Base-by-base conservation (phyloP, 1,284 basidiomycete species). In the Rhodotorula glutinis region DNA sequence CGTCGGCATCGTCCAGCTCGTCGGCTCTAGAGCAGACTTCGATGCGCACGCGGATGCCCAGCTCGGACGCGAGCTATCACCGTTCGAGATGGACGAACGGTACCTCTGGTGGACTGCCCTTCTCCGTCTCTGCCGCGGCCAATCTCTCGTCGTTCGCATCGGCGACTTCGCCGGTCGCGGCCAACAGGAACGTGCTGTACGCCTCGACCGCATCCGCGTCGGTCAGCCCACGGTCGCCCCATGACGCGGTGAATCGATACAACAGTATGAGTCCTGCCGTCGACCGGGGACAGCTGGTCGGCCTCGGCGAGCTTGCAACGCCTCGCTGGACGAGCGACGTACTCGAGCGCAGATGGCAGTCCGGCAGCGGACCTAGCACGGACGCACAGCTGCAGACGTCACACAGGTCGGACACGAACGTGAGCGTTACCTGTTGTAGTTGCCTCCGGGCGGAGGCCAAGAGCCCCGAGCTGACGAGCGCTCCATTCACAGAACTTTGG, bases 251-350 rank as follows among this genome's bases (percentile, higher is more conserved):
- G 27, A 41, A 9, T 13, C 58, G 49, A 41, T 19, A 11, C 55
- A 61, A 13, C 27, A 14, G 21, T 71, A 89, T 92, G 79, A 90
- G 90, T 17, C 86, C 89, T 16, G 80, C 83, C 70, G 92, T 94
- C 72, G 94, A 98, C 81, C 84, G 95, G 63, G 85, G 87, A 23
- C 90, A 87, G 30, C 85, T 98, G 51, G 87, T 98, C 62, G 95
- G 95, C 27, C 90, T 98, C 16, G 95, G 95, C 47, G 95, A 98
- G 80, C 85, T 98, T n/a, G 83, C 92, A 11, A 98, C 95, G n/a
- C 95, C 95, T 47, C 85, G 93, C 71, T 98, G 93, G 94, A 84
- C 85, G 63, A 74, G 64, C 51, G 71, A 40, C 16, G 71, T 61
- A 23, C 59, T 68, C 43, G 72, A 67, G 55, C 59, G 60, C 49